These are phyloP conservation scores for Millerozyma miso DNA, from an alignment of 805 yeast genomes.

Conservation along the genomic window DNA sequence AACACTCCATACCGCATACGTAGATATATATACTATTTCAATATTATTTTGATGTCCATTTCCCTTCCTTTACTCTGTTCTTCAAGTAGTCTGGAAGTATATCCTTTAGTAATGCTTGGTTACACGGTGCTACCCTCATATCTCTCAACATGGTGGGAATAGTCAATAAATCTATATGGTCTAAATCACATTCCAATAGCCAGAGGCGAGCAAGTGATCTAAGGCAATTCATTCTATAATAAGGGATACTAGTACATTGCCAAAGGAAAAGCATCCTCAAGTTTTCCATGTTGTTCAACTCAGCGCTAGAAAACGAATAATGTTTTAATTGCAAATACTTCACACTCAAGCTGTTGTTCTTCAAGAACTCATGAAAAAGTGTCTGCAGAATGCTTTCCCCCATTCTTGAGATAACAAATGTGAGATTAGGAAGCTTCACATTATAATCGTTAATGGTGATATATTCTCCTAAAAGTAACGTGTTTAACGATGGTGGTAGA, in stretches of 20 bases:
- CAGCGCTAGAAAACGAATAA: neutral
- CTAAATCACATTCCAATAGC: conserved; percentile 1
- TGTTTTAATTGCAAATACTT: conserved; percentile 1
- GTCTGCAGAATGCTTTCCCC: neutral
- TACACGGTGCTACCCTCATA: conserved; percentile 1
- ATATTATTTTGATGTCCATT: neutral
- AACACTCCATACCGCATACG: neutral
- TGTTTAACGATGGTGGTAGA: neutral
- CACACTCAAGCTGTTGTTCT: neutral
- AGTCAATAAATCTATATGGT: neutral
- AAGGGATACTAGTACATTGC: conserved; percentile 1
- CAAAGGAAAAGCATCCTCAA: neutral
- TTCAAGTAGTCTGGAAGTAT: conserved; percentile 1
- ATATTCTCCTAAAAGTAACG: neutral
- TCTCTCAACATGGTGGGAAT: neutral
- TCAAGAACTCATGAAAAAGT: neutral
- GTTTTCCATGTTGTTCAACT: neutral
- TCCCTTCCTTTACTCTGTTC: neutral
- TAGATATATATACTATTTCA: neutral
- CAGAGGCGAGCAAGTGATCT: neutral
- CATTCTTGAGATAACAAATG: neutral
- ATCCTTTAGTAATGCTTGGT: neutral
- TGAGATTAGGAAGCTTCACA: neutral
- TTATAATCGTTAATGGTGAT: neutral
- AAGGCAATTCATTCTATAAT: neutral